A percentile compares a stretch with the other conserved stretches of the same genome.
Conservation (phyloP, 805 yeast species). For the Hermanozyma aechmeae region DNA sequence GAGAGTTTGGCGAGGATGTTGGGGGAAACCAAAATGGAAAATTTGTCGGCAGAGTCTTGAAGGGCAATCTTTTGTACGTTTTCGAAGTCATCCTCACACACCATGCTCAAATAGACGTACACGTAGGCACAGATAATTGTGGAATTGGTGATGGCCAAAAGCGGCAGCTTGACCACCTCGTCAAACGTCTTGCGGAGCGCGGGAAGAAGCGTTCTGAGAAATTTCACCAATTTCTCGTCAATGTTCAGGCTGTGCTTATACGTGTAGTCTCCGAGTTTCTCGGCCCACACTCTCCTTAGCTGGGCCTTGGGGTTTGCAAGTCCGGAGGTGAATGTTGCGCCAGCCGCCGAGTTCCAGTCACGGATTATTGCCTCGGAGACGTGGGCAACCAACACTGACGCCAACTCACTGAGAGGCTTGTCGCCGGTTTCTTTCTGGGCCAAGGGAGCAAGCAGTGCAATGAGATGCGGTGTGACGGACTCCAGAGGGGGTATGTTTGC, state of each 20-base stretch:
- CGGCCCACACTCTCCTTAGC: conserved; percentile 61
- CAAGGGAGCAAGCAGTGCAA: too few species aligned
- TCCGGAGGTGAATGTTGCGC: conserved; percentile 53
- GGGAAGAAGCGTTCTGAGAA: conserved; percentile 11
- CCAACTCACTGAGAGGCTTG: too few species aligned
- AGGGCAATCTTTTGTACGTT: conserved; percentile 14
- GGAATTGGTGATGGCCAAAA: conserved; percentile 43
- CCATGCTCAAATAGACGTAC: too few species aligned
- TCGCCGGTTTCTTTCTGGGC: too few species aligned
- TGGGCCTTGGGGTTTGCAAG: conserved; percentile 54
- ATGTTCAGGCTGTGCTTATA: too few species aligned
- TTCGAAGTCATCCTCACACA: conserved; percentile 8
- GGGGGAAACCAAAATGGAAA: conserved; percentile 39
- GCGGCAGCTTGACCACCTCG: conserved; percentile 44
- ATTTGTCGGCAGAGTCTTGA: conserved; percentile 26
- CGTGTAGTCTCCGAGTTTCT: conserved; percentile 40
- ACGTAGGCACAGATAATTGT: conserved; percentile 49
- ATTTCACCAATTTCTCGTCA: too few species aligned
- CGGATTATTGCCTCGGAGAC: too few species aligned
- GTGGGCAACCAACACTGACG: too few species aligned
- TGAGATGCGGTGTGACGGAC: too few species aligned
- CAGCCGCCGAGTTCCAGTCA: too few species aligned
- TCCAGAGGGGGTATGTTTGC: too few species aligned
- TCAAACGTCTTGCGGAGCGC: conserved; percentile 17
- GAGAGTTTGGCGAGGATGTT: conserved; percentile 45